These are phyloP conservation scores for Malbranchea zuffiana DNA, from an alignment of 2,329 filamentous ascomycete genomes.

Conservation along the genomic window DNA sequence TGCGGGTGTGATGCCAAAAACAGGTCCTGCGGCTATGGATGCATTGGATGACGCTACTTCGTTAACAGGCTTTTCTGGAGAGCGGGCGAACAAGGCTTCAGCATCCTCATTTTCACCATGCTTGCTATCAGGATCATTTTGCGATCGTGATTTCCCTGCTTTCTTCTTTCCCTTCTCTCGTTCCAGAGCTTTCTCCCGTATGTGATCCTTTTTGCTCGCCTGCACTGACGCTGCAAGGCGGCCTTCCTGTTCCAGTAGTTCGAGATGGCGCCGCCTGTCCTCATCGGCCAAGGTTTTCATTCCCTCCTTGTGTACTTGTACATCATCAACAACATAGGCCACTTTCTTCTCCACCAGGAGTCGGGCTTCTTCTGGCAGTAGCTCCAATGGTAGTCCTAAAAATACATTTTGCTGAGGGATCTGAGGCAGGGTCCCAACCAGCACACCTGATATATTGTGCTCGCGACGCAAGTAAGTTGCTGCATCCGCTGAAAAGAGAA, in stretches of 20 bases:
- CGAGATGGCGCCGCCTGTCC: constrained; percentile 52
- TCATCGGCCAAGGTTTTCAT: constrained; percentile 49
- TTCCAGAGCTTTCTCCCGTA: constrained; percentile 41
- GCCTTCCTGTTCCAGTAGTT: constrained; percentile 45
- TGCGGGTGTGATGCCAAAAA: constrained; percentile 39
- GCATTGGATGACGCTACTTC: constrained; percentile 9
- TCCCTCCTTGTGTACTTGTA: constrained; percentile 54
- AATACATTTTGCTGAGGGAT: constrained; percentile 93
- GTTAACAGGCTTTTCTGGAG: constrained; percentile 7
- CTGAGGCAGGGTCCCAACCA: constrained; percentile 81
- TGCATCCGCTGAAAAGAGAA: constrained; percentile 77
- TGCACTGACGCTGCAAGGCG: constrained; percentile 39
- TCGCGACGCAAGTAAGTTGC: constrained; percentile 66
- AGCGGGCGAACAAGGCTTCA: constrained; percentile 12
- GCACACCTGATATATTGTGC: constrained; percentile 74
- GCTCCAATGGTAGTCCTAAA: constrained; percentile 72
- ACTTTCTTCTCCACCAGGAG: constrained; percentile 65
- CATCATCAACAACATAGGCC: constrained; percentile 73
- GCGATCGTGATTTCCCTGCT: constrained; percentile 15
- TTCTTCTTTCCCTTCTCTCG: constrained; percentile 35
- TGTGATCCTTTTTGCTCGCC: constrained; percentile 39
- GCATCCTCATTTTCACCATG: constrained; percentile 4
- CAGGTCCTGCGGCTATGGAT: constrained; percentile 14
- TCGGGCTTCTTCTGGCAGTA: constrained; percentile 81
- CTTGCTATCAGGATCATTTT: constrained; percentile 12